A percentile compares a stretch with the other conserved stretches of the same genome.
phyloP scores from a whole-genome alignment of 257 asterid species.

The Penstemon newberryi region DNA sequence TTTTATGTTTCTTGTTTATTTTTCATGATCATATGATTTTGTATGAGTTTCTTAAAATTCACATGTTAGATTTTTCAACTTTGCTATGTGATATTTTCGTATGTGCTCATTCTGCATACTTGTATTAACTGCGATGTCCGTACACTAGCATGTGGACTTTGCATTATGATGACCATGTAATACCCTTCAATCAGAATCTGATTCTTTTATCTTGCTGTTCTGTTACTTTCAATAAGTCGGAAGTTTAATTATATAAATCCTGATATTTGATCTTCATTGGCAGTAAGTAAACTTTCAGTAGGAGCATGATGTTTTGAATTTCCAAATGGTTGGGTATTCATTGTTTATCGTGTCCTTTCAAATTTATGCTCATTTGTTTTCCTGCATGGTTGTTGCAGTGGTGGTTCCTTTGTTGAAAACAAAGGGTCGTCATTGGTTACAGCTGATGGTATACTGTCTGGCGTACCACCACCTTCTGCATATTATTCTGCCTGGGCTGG shows the following conservation, averaged over 20 bases:
- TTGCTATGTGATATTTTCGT: neutral
- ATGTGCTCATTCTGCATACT: neutral
- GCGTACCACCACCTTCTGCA: conserved; percentile 46
- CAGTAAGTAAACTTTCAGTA: conserved; percentile 9
- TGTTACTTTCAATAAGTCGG: conserved; percentile 10
- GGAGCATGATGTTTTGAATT: conserved; percentile 1
- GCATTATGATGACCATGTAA: conserved; percentile 9
- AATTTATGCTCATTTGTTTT: conserved; percentile 11
- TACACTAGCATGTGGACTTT: neutral
- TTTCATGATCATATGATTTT: conserved; percentile 20
- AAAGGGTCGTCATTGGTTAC: conserved; percentile 42
- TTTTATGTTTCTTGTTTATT: conserved; percentile 1
- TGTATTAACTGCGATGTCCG: conserved; percentile 2
- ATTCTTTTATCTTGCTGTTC: conserved; percentile 1
- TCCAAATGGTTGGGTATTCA: neutral
- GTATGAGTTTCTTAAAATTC: neutral
- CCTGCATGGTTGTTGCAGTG: conserved; percentile 46
- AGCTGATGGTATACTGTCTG: conserved; percentile 48
- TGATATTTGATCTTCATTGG: conserved; percentile 11
- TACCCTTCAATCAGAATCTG: neutral
- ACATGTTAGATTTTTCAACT: conserved; percentile 11
- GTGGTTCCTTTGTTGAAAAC: conserved; percentile 46
- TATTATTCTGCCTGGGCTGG: conserved; percentile 80
- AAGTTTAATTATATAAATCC: neutral
- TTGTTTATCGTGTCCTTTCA: neutral